phyloP scores from a whole-genome alignment of 257 asterid species.

The Schizonepeta tenuifolia region DNA sequence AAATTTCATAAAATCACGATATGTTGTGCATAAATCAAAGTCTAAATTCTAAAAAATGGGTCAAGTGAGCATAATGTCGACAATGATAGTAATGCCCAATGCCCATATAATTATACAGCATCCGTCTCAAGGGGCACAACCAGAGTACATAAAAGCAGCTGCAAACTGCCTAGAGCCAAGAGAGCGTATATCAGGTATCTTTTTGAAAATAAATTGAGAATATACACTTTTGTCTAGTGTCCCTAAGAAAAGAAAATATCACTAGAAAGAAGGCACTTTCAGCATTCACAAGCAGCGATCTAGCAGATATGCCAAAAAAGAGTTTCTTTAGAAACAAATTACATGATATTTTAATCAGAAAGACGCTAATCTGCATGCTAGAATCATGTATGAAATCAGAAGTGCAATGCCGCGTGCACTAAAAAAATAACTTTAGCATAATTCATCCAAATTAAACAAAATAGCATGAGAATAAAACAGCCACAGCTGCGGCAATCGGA shows the following conservation, averaged over 20 bases:
- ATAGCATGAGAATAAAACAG: background rate
- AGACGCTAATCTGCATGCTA: slow-evolving; percentile 5
- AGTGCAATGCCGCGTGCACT: slow-evolving; percentile 12
- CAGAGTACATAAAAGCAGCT: background rate
- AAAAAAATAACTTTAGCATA: background rate
- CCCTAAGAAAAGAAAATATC: background rate
- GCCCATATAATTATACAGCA: slow-evolving; percentile 5
- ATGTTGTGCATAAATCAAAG: background rate
- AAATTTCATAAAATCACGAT: background rate
- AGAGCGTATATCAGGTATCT: slow-evolving; percentile 2
- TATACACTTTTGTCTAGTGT: background rate
- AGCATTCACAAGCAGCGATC: slow-evolving; percentile 27
- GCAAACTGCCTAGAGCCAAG: slow-evolving; percentile 3
- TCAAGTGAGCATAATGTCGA: slow-evolving; percentile 3
- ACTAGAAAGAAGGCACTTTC: background rate
- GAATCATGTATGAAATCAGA: background rate
- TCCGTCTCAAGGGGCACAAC: background rate
- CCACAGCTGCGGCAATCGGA: slow-evolving; percentile 25
- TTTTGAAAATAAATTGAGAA: background rate
- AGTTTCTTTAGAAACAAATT: background rate
- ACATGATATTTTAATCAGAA: background rate
- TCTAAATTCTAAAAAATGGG: slow-evolving; percentile 10
- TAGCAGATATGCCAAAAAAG: background rate
- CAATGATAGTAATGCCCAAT: background rate
- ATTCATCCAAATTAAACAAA: slow-evolving; percentile 9